phyloP scores from a whole-genome alignment of 1,284 basidiomycete species.

The Cutaneotrichosporon mucoides region DNA sequence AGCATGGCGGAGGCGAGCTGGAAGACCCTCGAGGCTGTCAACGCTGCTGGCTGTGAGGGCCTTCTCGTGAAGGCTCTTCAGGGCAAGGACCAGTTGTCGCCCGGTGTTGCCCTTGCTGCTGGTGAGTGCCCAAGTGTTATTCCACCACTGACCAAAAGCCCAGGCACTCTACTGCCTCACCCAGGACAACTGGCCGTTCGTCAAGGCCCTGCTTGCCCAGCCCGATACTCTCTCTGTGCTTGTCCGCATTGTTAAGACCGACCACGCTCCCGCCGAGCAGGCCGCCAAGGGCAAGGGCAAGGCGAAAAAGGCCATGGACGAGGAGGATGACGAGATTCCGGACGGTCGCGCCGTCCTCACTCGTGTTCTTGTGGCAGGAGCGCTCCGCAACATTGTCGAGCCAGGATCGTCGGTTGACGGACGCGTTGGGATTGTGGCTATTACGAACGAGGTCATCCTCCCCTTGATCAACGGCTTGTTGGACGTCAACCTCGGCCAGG shows the following conservation, averaged over 20 bases:
- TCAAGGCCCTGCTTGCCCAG: conserved; percentile 60
- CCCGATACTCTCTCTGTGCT: conserved; percentile 65
- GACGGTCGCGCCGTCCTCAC: conserved; percentile 53
- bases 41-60: conserved; percentile 66
- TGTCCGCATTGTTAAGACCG: conserved; percentile 60
- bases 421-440: conserved; percentile 47
- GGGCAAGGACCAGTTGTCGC: conserved; percentile 62
- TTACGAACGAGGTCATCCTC: conserved; percentile 61
- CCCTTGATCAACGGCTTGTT: conserved; percentile 69
- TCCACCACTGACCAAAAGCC: conserved; percentile 52
- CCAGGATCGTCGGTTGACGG: conserved; percentile 62
- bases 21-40: conserved; percentile 81
- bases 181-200: conserved; percentile 73
- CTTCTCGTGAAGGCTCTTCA: conserved; percentile 80
- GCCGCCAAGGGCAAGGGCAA: conserved; percentile 52
- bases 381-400: conserved; percentile 68
- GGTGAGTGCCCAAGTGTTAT: conserved; percentile 52
- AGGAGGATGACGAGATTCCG: conserved; percentile 29
- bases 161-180: conserved; percentile 87
- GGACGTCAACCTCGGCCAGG: conserved; percentile 60
- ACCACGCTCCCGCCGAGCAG: conserved; percentile 28
- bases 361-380: conserved; percentile 70
- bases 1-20: conserved; percentile 78
- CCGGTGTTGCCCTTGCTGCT: conserved; percentile 68
- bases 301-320: conserved; percentile 21